Evolutionary conservation across 2,329 filamentous ascomycete genomes (phyloP).

Genomic region (Penicillium sp.): DNA sequence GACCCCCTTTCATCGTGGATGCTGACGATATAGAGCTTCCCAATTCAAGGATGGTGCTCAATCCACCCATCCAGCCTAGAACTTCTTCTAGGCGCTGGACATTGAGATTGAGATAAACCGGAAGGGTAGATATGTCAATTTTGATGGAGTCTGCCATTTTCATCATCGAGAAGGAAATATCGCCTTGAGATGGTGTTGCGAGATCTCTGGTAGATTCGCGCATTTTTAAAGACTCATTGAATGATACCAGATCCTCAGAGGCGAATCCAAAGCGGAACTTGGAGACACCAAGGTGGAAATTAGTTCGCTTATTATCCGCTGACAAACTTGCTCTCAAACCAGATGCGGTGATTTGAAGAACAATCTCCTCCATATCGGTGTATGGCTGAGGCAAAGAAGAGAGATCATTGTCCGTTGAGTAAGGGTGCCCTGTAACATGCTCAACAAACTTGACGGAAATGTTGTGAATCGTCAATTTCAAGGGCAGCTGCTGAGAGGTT

Average conservation of each 20-base stretch:
- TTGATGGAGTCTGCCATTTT: constrained; percentile 33
- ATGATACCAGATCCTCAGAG: constrained; percentile 53
- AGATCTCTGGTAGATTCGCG: constrained; percentile 47
- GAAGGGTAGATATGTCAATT: constrained; percentile 70
- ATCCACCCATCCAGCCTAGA: constrained; percentile 82
- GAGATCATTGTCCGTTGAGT: constrained; percentile 17
- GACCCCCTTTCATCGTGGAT: constrained; percentile 49
- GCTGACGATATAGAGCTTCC: constrained; percentile 79
- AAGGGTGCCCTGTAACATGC: constrained; percentile 32
- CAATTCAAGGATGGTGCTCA: constrained; percentile 87
- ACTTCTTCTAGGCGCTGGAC: constrained; percentile 80
- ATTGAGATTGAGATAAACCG: constrained; percentile 73
- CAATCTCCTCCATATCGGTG: constrained; percentile 30
- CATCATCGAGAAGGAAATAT: constrained; percentile 40
- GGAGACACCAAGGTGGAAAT: constrained; percentile 33
- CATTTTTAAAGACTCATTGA: constrained; percentile 50
- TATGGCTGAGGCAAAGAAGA: constrained; percentile 18
- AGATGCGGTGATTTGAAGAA: constrained; percentile 32
- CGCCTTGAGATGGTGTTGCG: constrained; percentile 35
- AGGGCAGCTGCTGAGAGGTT: constrained; percentile 7
- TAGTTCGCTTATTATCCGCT: constrained; percentile 21
- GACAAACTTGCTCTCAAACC: constrained; percentile 27
- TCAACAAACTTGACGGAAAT: constrained; percentile 41
- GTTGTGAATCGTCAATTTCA: constrained; percentile 30
- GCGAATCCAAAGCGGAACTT: constrained; percentile 51